Base-by-base conservation (phyloP, 2,329 filamentous ascomycete species). In the Penicillium sp. region DNA sequence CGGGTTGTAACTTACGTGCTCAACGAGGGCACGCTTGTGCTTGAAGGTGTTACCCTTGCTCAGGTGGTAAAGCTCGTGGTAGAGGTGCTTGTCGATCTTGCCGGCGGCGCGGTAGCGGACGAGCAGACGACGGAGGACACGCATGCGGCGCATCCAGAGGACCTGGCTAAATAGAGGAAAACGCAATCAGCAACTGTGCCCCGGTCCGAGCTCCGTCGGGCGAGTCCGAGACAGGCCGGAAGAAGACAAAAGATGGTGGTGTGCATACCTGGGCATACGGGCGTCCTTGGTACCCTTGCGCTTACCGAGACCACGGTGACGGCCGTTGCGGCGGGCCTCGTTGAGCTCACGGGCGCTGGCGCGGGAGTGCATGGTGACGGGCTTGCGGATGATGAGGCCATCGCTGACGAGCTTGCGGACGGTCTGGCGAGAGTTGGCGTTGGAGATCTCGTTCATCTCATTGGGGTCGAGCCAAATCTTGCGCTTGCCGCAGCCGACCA, bases 31-130 rank as follows among this genome's bases (percentile, higher is more conserved):
- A 83, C 94, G 90, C 92, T 97, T 99, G 91, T 99, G 94, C 92
- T 99, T 99, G 90, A 99, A 99, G 81, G 94, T 93, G 89, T 99
- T 99, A 95, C 94, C 95, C 92, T 99, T 99, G 89, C 90, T 94
- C 79, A 96, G 85, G 83, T 97, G 94, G 88, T 99, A 99, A 72
- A 99, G 91, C 85, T 97, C 92, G 88, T 99, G 94, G 88, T 99
- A 99, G 65, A 99, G 92, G 87, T 99, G 94, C 89, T 99, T 99
- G 86, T 99, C 94, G 80, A 99, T 99, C 90, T 99, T 99, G 82
- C 95, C 95, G 76, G 90, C 90, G 81, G 93, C 93, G 82, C 94
- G 94, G 87, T 99, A 99, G 87, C 97, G 97, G 86, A 97, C 94
- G 72, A 99, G 86, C 64, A 99, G 90, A 80, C 94, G 94, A 79